Conservation (phyloP, 306 rosid species). For the Vigna angularis region DNA sequence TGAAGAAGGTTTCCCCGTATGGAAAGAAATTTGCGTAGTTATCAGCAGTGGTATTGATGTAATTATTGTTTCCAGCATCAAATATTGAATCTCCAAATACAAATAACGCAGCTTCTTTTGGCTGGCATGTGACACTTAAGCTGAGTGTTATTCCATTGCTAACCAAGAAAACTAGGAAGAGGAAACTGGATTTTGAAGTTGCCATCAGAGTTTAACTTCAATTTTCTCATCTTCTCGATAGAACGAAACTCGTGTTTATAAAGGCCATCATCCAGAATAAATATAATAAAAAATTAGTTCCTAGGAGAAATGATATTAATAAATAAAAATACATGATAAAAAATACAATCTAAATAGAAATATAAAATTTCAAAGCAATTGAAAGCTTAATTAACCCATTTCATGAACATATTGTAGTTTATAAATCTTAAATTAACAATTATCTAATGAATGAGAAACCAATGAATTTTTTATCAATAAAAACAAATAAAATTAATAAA, state of each 20-base stretch:
- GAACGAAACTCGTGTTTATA: neutral
- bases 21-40: conserved; percentile 50
- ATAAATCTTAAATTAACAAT: no score
- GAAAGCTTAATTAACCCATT: no score
- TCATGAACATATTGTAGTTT: no score
- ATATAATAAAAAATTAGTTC: no score
- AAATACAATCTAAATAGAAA: no score
- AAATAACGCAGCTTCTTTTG: conserved; percentile 49
- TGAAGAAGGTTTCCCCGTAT: conserved; percentile 63
- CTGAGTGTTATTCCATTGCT: neutral
- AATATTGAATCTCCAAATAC: conserved; percentile 67
- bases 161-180: conserved; percentile 21
- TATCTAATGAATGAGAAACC: no score
- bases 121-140: conserved; percentile 11
- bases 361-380: no score
- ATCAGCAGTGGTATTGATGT: conserved; percentile 39
- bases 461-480: no score
- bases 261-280: neutral
- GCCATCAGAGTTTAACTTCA: conserved; percentile 24
- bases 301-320: no score
- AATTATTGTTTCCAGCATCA: conserved; percentile 67
- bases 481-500: no score
- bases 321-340: no score
- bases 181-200: conserved; percentile 20
- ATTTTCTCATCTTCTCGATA: neutral